These are phyloP conservation scores for Rhodotorula kratochvilovae DNA, from an alignment of 768 basidiomycete species.

Conservation along the genomic window DNA sequence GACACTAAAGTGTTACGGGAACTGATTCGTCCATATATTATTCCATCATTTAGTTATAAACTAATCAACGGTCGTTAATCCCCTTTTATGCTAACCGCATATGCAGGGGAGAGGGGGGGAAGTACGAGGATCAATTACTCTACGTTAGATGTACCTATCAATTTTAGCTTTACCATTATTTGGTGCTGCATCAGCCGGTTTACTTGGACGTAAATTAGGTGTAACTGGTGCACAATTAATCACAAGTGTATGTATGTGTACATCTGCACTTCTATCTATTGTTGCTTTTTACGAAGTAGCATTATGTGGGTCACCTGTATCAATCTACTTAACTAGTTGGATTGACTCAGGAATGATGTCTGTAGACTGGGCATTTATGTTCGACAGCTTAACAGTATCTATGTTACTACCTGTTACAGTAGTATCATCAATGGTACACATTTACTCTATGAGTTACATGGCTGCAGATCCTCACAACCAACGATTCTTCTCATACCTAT, in stretches of 20 bases:
- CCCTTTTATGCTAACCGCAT: too few species aligned
- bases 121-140: slow-evolving; percentile 32
- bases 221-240: slow-evolving; percentile 40
- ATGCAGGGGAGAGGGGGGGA: too few species aligned
- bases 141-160: slow-evolving; percentile 42
- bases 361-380: slow-evolving; percentile 41
- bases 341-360: slow-evolving; percentile 42
- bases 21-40: too few species aligned
- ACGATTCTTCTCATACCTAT: slow-evolving; percentile 40
- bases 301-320: slow-evolving; percentile 42
- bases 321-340: slow-evolving; percentile 41
- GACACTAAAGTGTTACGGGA: too few species aligned
- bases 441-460: slow-evolving; percentile 43
- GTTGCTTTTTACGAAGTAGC: slow-evolving; percentile 43
- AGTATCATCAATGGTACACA: slow-evolving; percentile 42
- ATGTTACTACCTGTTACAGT: slow-evolving; percentile 41
- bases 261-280: slow-evolving; percentile 38
- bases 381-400: slow-evolving; percentile 42
- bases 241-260: slow-evolving; percentile 36
- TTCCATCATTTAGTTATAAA: too few species aligned
- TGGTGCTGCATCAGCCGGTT: slow-evolving; percentile 38
- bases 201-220: slow-evolving; percentile 43
- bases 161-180: slow-evolving; percentile 42
- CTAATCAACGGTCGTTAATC: too few species aligned
- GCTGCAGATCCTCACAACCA: slow-evolving; percentile 41